Evolutionary conservation across 495 filamentous ascomycete species (phyloP).

Genomic region (Penicillium egyptiacum): DNA sequence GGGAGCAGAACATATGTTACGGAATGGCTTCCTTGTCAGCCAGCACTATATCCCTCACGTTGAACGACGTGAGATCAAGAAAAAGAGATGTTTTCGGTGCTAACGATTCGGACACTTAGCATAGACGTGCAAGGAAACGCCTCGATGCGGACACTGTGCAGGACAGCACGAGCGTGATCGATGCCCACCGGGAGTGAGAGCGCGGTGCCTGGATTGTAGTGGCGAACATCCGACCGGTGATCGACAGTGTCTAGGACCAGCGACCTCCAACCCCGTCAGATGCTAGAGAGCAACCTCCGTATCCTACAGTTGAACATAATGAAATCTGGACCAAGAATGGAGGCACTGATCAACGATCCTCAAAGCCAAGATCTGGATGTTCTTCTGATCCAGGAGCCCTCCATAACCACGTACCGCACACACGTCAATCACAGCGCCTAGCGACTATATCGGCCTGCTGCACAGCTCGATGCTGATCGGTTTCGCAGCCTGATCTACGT

Average conservation of each 20-base stretch:
- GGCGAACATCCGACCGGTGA: constrained; percentile 26
- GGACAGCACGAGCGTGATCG: constrained; percentile 22
- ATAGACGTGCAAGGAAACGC: constrained; percentile 32
- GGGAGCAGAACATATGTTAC: too few species aligned
- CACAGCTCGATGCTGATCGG: constrained; percentile 6
- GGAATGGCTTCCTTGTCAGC: too few species aligned
- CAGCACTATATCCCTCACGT: too few species aligned
- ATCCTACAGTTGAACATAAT: constrained; percentile 33
- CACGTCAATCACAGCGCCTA: constrained; percentile 34
- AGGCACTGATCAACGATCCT: constrained; percentile 32
- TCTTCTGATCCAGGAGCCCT: constrained; percentile 30
- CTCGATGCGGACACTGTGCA: constrained; percentile 28
- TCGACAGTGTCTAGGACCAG: constrained; percentile 13
- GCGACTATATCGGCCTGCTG: constrained; percentile 28
- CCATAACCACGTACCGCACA: constrained; percentile 23
- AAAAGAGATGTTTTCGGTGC: constrained; percentile 7
- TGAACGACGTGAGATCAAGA: too few species aligned
- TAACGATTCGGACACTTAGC: constrained; percentile 31
- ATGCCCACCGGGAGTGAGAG: constrained; percentile 23
- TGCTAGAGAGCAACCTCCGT: constrained; percentile 24
- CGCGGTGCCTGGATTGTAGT: constrained; percentile 25
- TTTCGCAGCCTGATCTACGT: constrained; percentile 30
- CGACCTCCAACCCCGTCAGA: constrained; percentile 14
- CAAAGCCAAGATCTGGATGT: constrained; percentile 27
- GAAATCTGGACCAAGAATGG: constrained; percentile 29